Evolutionary conservation across 345 rosid species (phyloP), one percentile per base, ranked within the genome.

Genomic region (Kernera saxatilis): DNA sequence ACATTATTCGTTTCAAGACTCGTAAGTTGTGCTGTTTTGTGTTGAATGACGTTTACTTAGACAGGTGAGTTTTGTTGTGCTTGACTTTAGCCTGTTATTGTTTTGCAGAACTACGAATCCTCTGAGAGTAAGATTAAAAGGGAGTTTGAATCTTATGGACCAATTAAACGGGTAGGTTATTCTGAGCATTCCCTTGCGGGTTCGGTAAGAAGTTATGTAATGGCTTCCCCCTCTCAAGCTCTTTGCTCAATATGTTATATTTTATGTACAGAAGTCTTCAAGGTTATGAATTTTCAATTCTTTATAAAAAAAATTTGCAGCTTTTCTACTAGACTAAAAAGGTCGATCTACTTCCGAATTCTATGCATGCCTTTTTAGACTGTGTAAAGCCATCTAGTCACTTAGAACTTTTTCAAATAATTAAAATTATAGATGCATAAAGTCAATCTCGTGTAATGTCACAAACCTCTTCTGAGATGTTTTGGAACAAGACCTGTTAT

Each of bases 61-160:
- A 70, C 67, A 6, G 8, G 1, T 68, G 17, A 14, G 21, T 44
- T 35, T 55, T 64, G 1, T 46, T 62, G 39, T 50, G 22, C 12
- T 25, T 35, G 64, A 67, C 40, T 51, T 43, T 46, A 2, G 53
- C 54, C 18, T 41, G 64, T 76, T 69, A 14, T 72, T 22, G 52
- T 40, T 45, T 69, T 84, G 88, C 97, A 93, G 96, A 93, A 84
- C 76, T 93, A 93, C 29, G 98, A 91, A 83, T 84, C 98, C 55
- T 59, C 89, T 1, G 97, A 90, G 85, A 90, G 89, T 87, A 90
- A 82, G 81, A 81, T 93, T 76, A 93, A 93, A 87, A 88, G 98
- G 89, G 98, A 93, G 88, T 87, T 93, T 84, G 98, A 93, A 75
- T 86, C 98, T 36, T 90, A 88, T 83, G 98, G 98, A 71, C 94